Base-by-base conservation (phyloP, 2,329 filamentous ascomycete species). In the Grosmannia huntii region DNA sequence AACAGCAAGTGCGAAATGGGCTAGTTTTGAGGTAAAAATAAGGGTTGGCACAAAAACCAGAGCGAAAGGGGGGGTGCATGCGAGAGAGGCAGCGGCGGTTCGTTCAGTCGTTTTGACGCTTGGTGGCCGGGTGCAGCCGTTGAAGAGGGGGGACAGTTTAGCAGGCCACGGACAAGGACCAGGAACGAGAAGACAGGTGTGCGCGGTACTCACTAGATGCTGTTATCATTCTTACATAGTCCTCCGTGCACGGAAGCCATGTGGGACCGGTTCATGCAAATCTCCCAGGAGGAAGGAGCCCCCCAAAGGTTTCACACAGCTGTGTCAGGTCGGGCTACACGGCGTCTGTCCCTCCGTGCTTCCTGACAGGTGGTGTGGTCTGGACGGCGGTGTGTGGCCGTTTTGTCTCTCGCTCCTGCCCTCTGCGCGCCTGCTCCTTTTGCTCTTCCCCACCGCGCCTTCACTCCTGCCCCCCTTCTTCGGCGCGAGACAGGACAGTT, bases 301-400 rank as follows among this genome's bases (percentile, higher is more conserved):
- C 27, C 27, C 23, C 21, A n/a, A 23, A 21, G 36, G 52, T 54
- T 44, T 54, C 52, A 54, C 52, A 25, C 33, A 21, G n/a, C 31
- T 54, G 52, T 54, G 52, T 54, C 52, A 54, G 33, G 52, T 54
- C 33, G 52, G 21, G 33, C 33, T 54, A 27, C 52, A 25, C 51
- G 12, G 51, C 51, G 4, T 4, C 33, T 27, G 6, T 51, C 49
- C 25, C 25, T 27, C 49, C 49, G 25, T 51, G 49, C 14, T 5
- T n/a, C 49, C 25, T 51, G 49, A 51, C 49, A 51, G 49, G 27
- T 51, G n/a, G 49, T 31, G 25, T 48, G 44, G n/a, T 21, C 9
- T 21, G n/a, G 44, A 48, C 44, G 44, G 44, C 44, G 44, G 44
- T 48, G 44, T 21, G 44, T 48, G 4, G 44, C 19, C 7, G n/a